A percentile compares a stretch with the other conserved stretches of the same genome.
Conservation (phyloP, 192 early-diverging fungal species). For the Coemansia sp. region DNA sequence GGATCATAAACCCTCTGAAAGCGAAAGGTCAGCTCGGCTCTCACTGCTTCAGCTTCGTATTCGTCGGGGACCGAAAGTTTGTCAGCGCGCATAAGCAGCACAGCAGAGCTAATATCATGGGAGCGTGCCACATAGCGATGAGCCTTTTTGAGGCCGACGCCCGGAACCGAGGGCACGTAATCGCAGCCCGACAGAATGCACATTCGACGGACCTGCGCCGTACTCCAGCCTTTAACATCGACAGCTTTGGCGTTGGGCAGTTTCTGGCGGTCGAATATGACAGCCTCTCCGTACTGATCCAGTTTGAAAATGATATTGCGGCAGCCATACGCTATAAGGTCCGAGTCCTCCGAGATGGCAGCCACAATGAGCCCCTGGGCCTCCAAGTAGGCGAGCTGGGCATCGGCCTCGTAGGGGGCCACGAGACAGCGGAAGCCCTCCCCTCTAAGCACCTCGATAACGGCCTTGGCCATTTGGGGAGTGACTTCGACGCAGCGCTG, state of each 20-base stretch:
- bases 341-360: slow-evolving; percentile 93
- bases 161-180: slow-evolving; percentile 80
- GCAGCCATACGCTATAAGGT: slow-evolving; percentile 92
- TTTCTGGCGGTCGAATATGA: slow-evolving; percentile 62
- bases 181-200: slow-evolving; percentile 99
- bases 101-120: slow-evolving; percentile 64
- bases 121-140: slow-evolving; percentile 52
- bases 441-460: slow-evolving; percentile 67
- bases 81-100: slow-evolving; percentile 51
- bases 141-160: slow-evolving; percentile 87
- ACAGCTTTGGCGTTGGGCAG: slow-evolving; percentile 54
- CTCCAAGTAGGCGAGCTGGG: slow-evolving; percentile 87
- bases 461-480: slow-evolving; percentile 73
- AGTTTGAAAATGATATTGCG: slow-evolving; percentile 81
- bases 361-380: slow-evolving; percentile 67
- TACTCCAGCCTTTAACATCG: slow-evolving; percentile 59
- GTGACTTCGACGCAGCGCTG: slow-evolving; percentile 79
- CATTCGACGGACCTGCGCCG: slow-evolving; percentile 75
- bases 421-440: slow-evolving; percentile 76
- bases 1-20: slow-evolving; percentile 92
- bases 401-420: slow-evolving; percentile 97
- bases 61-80: slow-evolving; percentile 55
- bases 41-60: slow-evolving; percentile 69
- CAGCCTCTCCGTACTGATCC: slow-evolving; percentile 66
- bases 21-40: slow-evolving; percentile 85